Base-by-base conservation (phyloP, 805 yeast species). In the Zygotorulaspora danielsina region DNA sequence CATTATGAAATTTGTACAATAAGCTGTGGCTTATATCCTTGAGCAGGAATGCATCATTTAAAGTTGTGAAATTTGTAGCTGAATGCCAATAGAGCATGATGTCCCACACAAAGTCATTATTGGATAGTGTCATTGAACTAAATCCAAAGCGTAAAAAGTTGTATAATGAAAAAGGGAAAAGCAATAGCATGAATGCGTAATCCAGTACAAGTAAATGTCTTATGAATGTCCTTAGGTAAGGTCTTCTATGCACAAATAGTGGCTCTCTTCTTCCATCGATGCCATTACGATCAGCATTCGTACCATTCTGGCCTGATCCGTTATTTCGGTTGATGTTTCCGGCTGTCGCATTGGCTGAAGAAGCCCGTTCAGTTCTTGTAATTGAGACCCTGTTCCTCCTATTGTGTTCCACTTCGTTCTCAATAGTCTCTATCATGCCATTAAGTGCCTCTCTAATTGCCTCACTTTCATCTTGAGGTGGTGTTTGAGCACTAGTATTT, bases 141-240 rank as follows among this genome's bases (percentile, higher is more conserved):
- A 60, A 54, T 8, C 59, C 53, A 21, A 56, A 46, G 22, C 52
- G 53, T 15, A 62, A 32, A 3, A 60, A 38, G 37, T 56, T 61
- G 49, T 59, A 61, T 3, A 55, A 36, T 10, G 64, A 54, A 38
- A 61, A 52, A 20, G 66, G 66, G 45, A 61, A 51, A 12, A 60
- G 45, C 8, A 61, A 17, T 7, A 55, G 38, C 37, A 59, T 46
- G 8, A 61, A 40, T 11, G 54, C 41, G 32, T 58, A 55, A 41
- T 61, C 65, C 16, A 61, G 31, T 3, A 57, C 37, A 16, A 61
- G 37, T 15, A 61, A 35, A 21, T 55, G 51, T 22, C 61, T 40
- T 10, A 57, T 28, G 16, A 61, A 34, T 5, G 49, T 36, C 19
- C 57, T 44, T 13, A 55, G 46, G 33, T 45, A 49, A 13, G 57